phyloP scores from a whole-genome alignment of 371 early-diverging fungal genomes.

The Mycotypha africana region DNA sequence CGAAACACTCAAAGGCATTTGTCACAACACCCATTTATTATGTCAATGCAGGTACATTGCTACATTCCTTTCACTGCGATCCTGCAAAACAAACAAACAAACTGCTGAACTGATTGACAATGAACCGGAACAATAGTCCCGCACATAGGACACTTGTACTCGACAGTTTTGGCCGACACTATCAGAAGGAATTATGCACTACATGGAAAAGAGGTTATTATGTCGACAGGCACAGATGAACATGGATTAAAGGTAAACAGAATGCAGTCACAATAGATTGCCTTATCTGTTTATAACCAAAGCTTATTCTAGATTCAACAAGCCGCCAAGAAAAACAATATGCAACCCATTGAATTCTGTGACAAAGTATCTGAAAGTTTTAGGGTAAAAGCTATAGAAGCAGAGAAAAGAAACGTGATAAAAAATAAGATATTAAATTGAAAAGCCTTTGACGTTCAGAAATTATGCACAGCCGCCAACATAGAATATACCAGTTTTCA shows the following conservation, averaged over 20 bases:
- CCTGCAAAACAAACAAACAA: neutral
- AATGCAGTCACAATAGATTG: neutral
- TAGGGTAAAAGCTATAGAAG: too few species aligned
- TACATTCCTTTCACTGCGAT: neutral
- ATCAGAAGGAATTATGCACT: constrained; percentile 70
- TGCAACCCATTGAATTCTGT: constrained; percentile 70
- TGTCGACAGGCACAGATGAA: constrained; percentile 93
- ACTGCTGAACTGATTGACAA: neutral
- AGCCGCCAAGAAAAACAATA: constrained; percentile 67
- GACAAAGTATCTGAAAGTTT: constrained; percentile 75
- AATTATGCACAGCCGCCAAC: constrained; percentile 65
- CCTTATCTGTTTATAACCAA: neutral
- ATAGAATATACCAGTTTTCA: constrained; percentile 80
- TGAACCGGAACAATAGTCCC: constrained; percentile 63
- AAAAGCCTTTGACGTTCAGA: too few species aligned
- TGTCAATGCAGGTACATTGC: constrained; percentile 92
- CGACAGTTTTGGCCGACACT: constrained; percentile 82
- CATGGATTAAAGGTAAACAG: constrained; percentile 85
- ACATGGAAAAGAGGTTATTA: constrained; percentile 52
- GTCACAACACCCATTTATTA: constrained; percentile 95
- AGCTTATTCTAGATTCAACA: constrained; percentile 71
- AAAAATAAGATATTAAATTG: too few species aligned
- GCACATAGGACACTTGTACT: constrained; percentile 94
- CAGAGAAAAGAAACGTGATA: too few species aligned
- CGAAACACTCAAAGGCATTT: constrained; percentile 33